Conservation (phyloP, 352 stramenopile genomes). For the Phytophthora fragariae region DNA sequence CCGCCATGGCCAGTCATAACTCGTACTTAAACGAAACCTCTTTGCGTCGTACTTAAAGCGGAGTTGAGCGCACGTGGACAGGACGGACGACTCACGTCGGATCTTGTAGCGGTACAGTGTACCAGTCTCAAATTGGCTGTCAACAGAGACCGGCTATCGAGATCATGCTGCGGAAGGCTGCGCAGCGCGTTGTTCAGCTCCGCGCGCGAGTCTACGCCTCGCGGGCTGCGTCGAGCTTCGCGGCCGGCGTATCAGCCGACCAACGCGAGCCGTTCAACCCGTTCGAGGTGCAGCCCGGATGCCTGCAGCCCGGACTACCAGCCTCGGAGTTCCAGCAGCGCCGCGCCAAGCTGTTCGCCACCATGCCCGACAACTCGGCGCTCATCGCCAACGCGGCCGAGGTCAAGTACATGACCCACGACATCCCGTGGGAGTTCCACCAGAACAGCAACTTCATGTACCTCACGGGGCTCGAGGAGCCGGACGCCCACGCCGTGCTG, state of each 20-base stretch:
- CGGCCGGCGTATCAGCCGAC: constrained; percentile 32
- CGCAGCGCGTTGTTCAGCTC: constrained; percentile 8
- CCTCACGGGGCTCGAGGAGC: constrained; percentile 83
- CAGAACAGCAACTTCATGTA: constrained; percentile 90
- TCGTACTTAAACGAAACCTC: constrained; percentile 21
- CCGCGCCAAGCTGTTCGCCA: constrained; percentile 65
- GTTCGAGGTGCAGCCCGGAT: constrained; percentile 54
- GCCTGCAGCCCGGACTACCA: constrained; percentile 64
- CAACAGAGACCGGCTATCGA: neutral
- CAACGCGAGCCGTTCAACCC: constrained; percentile 47
- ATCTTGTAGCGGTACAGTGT: neutral
- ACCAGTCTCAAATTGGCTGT: neutral
- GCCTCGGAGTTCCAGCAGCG: constrained; percentile 72
- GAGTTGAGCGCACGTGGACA: neutral
- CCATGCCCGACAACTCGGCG: constrained; percentile 74
- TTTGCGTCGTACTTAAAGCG: neutral
- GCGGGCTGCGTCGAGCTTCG: constrained; percentile 38
- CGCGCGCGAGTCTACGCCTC: constrained; percentile 8
- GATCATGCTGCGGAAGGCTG: constrained; percentile 26
- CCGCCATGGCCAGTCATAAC: constrained; percentile 36
- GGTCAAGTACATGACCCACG: constrained; percentile 89
- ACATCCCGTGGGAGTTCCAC: constrained; percentile 89
- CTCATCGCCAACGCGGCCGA: constrained; percentile 75
- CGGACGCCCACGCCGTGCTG: constrained; percentile 78
- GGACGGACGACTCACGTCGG: no score